Base-by-base conservation (phyloP, 331 rosid genomes). In the Acacia concinna region DNA sequence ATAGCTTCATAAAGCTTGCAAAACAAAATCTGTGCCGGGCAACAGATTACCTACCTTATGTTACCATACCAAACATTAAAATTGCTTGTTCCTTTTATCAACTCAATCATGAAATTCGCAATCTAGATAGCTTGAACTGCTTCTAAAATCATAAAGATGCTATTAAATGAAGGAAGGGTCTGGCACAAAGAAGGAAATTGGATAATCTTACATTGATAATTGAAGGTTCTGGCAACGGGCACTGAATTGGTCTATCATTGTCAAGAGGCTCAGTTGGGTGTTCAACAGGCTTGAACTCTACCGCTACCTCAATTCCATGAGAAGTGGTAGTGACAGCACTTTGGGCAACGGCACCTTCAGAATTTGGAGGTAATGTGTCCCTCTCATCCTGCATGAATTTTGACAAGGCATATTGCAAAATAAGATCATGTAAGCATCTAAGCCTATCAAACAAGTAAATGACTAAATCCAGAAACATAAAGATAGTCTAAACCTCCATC, bases 281-380 rank as follows among this genome's bases (percentile, higher is more conserved):
- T 76, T 96, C 98, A 69, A 93, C 98, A 4, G 99, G 97, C 85
- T 96, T 96, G 80, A 96, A 96, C 88, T 91, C 99, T 31, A 88
- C 92, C 0, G 93, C 93, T 30, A 90, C 94, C 86, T 96, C 99
- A 85, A 90, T 91, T 82, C 97, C 97, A 85, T 93, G 99, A 83
- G 97, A 68, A 67, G 87, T 85, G 54, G 96, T 63, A 52, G 84
- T 76, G 34, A 84, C 78, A 57, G 80, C 75, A 68, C 84, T 83
- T 49, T 85, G 47, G 70, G 85, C 79, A 66, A 63, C 86, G 0
- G 76, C 82, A 56, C 54, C 81, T 82, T 86, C 96, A 8, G 92
- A 71, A 79, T 86, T 90, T 62, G 91, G 83, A 10, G 97, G 90
- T 72, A 85, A 62, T 23, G 30, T 83, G 75, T 91, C 97, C 83